A percentile compares a stretch with the other conserved stretches of the same genome.
phyloP scores from a whole-genome alignment of 2,329 filamentous ascomycete genomes.

The Monosporascus sp. region DNA sequence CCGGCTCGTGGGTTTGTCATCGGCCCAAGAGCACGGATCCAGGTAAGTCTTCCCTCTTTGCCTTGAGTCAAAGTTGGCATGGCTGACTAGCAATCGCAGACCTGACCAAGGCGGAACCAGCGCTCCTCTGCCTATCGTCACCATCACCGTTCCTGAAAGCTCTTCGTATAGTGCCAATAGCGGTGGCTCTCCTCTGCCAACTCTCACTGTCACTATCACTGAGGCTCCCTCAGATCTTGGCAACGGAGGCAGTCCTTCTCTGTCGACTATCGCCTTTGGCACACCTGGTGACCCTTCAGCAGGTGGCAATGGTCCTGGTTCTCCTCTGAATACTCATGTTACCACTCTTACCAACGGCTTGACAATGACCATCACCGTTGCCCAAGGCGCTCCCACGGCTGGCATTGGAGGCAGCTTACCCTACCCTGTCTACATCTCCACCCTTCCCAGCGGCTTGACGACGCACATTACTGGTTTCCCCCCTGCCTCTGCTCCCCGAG shows the following conservation, averaged over 20 bases:
- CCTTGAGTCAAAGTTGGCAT: neutral
- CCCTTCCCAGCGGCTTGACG: neutral
- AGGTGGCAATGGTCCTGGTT: slow-evolving; percentile 2
- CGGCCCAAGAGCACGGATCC: slow-evolving; percentile 20
- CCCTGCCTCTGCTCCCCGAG: neutral
- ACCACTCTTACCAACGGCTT: neutral
- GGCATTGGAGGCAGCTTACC: neutral
- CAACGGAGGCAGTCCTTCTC: neutral
- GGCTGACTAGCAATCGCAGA: neutral
- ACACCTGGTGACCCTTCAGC: slow-evolving; percentile 4
- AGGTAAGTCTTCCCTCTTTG: slow-evolving; percentile 13
- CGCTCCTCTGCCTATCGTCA: neutral
- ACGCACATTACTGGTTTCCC: neutral
- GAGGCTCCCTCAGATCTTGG: neutral
- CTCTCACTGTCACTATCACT: neutral
- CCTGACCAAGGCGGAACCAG: neutral
- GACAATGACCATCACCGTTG: neutral
- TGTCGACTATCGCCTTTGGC: neutral
- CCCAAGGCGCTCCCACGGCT: neutral
- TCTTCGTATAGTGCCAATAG: neutral
- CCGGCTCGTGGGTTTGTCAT: slow-evolving; percentile 17
- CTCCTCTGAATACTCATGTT: neutral
- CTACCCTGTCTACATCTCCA: neutral
- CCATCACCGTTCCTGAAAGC: too few species aligned
- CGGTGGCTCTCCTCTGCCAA: neutral